Evolutionary conservation across 2,329 filamentous ascomycete species (phyloP), one percentile per base, ranked within the genome.

Genomic region (Aureobasidium pullulans): DNA sequence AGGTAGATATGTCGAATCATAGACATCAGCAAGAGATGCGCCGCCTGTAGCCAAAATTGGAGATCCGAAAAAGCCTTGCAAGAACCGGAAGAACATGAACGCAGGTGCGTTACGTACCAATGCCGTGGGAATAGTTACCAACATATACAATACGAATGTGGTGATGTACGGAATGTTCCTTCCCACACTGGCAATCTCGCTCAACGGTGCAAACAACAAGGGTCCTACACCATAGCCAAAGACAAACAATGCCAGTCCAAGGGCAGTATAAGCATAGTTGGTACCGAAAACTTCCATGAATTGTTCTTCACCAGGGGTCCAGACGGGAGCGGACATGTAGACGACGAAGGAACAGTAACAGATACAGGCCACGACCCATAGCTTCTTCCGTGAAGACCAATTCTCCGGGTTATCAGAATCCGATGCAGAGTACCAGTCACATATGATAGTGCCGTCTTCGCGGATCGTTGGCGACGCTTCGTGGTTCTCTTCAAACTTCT

Each of bases 111-210:
- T 87, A 49, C 80, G 71, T 4, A 84, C 83, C 0, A 89, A 70
- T 0, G 84, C 83, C 0, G 84, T 82, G 0, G 86, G 85, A n/a
- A 89, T 79, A 6, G 80, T 83, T 10, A 90, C 71, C 62, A 89
- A 79, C 50, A 87, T 82, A 68, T 88, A 90, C 32, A 89, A 73
- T 59, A 81, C 80, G 74, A 89, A 86, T 10, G 85, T 86, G 63
- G 81, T 69, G 37, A 87, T 80, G 70, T 89, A 89, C 4, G 86
- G 80, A 0, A 82, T 81, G 65, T 85, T 89, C 7, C 86, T 78
- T 1, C 87, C 87, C 54, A 89, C 79, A 47, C 78, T 68, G 0
- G 86, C 84, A 32, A 89, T 82, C 71, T 90, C 87, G 52, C 78
- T 81, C 44, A 89, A 71, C 0, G 87, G 87, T 0, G 83, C 84